Conservation (phyloP, 2,329 filamentous ascomycete genomes). For the Hymenoscyphus repandus region DNA sequence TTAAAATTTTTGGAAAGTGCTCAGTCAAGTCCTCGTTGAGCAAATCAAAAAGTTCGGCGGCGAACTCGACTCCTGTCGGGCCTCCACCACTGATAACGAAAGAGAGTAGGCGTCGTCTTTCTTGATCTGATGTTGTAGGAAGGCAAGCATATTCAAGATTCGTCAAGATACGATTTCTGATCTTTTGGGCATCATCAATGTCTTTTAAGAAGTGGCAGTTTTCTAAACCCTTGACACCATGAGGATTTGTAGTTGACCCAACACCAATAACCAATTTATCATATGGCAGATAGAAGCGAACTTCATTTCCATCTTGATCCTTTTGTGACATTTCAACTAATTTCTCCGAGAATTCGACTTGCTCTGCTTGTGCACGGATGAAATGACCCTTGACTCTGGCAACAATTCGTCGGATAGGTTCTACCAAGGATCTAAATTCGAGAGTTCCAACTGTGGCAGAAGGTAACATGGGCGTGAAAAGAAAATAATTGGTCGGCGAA, state of each 20-base stretch:
- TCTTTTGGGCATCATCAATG: constrained; percentile 83
- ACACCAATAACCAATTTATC: constrained; percentile 94
- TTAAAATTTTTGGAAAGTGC: constrained; percentile 82
- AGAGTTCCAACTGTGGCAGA: constrained; percentile 95
- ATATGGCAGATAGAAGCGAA: constrained; percentile 89
- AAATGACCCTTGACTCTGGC: constrained; percentile 79
- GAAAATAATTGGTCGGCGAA: constrained; percentile 91
- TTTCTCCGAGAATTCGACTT: constrained; percentile 88
- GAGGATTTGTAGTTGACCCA: constrained; percentile 86
- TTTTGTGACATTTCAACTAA: constrained; percentile 79
- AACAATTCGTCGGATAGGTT: constrained; percentile 85
- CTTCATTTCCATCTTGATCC: constrained; percentile 65
- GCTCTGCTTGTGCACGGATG: constrained; percentile 77
- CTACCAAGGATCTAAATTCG: constrained; percentile 83
- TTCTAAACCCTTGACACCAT: constrained; percentile 91
- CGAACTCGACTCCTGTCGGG: constrained; percentile 95
- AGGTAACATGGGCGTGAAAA: constrained; percentile 97
- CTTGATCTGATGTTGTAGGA: constrained; percentile 86
- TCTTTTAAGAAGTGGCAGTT: constrained; percentile 94
- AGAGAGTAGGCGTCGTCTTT: constrained; percentile 79
- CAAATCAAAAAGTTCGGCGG: constrained; percentile 91
- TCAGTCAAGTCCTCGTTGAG: constrained; percentile 86
- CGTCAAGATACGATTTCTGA: constrained; percentile 80
- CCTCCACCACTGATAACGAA: constrained; percentile 96
- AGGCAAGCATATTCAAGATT: constrained; percentile 89